Evolutionary conservation across 192 early-diverging fungal species (phyloP).

Genomic region (Allomyces macrogynus): DNA sequence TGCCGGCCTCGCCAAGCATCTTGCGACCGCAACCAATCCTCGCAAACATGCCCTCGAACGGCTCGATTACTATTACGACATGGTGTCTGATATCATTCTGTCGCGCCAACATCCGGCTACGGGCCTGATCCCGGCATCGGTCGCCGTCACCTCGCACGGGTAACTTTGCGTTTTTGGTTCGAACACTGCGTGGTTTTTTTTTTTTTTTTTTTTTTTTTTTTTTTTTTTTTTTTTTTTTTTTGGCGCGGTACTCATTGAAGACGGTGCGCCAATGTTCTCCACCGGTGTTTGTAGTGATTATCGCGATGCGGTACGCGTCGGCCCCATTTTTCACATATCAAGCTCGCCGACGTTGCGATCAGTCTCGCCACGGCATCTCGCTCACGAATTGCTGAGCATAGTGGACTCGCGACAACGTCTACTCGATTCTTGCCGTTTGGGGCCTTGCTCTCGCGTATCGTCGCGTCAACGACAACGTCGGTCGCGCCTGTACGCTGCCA

Average conservation of each 20-base stretch:
- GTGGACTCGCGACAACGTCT: slow-evolving; percentile 50
- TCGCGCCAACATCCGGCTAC: slow-evolving; percentile 57
- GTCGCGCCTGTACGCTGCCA: slow-evolving; percentile 46
- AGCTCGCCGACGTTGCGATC: not conserved
- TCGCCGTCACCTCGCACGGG: slow-evolving; percentile 68
- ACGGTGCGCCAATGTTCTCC: not conserved
- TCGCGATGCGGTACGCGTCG: not conserved
- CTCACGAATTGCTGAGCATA: too few relatives aligned
- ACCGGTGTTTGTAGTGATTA: not conserved
- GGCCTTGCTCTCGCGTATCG: slow-evolving; percentile 67
- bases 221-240: too few relatives aligned
- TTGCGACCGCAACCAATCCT: too few relatives aligned
- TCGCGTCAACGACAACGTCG: slow-evolving; percentile 61
- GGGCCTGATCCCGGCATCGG: slow-evolving; percentile 69
- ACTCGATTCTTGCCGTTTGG: slow-evolving; percentile 66
- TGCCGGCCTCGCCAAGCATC: too few relatives aligned
- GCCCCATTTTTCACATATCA: not conserved
- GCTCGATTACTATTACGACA: slow-evolving; percentile 56
- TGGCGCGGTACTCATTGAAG: not conserved
- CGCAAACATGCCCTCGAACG: slow-evolving; percentile 12
- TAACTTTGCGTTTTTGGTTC: too few relatives aligned
- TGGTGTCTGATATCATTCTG: slow-evolving; percentile 51
- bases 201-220: too few relatives aligned
- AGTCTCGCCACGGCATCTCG: slow-evolving; percentile 6
- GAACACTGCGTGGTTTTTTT: too few relatives aligned